Conservation (phyloP, 768 basidiomycete genomes). For the Mycena maculata region DNA sequence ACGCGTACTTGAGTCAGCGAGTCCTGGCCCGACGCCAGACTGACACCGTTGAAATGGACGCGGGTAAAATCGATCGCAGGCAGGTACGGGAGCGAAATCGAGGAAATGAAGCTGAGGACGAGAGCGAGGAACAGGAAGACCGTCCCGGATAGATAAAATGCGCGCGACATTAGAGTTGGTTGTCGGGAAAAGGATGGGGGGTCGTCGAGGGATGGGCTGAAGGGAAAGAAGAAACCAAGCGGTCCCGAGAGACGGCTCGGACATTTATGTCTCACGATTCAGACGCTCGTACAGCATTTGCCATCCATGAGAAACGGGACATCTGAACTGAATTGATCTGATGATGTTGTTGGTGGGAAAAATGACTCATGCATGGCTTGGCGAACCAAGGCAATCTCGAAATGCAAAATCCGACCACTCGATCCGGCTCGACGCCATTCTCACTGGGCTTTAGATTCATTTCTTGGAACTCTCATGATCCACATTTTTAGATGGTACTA, state of each 20-base stretch:
- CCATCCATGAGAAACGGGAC: background rate
- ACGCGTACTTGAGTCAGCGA: slow-evolving; percentile 22
- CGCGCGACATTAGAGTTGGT: slow-evolving; percentile 24
- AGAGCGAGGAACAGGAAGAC: slow-evolving; percentile 31
- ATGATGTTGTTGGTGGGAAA: slow-evolving; percentile 8
- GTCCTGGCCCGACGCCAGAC: background rate
- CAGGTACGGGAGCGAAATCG: slow-evolving; percentile 36
- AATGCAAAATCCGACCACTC: too few species aligned
- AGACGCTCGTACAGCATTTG: slow-evolving; percentile 10
- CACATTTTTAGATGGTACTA: too few species aligned
- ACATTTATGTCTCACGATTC: slow-evolving; percentile 22
- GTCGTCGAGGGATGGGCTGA: background rate
- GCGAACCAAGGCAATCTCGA: too few species aligned
- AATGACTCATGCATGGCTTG: too few species aligned
- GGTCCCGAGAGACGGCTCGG: background rate
- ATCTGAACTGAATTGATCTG: background rate
- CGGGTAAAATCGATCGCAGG: slow-evolving; percentile 32
- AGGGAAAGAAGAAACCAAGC: background rate
- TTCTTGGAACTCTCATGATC: too few species aligned
- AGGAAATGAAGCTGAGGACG: slow-evolving; percentile 32
- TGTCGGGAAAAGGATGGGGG: background rate
- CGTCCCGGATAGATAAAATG: slow-evolving; percentile 27
- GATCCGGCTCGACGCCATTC: too few species aligned
- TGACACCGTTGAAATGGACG: background rate
- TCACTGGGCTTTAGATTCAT: too few species aligned